phyloP scores from a whole-genome alignment of 768 basidiomycete species.

The Serendipita sp. region DNA sequence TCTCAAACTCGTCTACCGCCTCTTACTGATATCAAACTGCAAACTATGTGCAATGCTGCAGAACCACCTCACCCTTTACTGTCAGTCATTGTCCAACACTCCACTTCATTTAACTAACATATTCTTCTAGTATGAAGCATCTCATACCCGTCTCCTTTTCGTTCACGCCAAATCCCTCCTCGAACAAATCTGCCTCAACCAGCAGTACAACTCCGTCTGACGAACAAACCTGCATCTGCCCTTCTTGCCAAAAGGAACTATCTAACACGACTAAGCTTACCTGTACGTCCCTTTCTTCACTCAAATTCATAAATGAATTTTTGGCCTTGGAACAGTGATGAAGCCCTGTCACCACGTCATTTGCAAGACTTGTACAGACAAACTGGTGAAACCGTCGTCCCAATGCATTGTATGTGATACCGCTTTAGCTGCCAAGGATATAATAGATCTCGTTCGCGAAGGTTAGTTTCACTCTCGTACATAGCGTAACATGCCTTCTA shows the following conservation, averaged over 20 bases:
- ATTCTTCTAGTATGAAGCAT: slow-evolving; percentile 48
- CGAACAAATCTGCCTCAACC: neutral
- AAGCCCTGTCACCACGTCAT: slow-evolving; percentile 82
- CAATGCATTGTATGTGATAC: slow-evolving; percentile 82
- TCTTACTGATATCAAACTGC: slow-evolving; percentile 64
- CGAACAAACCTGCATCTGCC: slow-evolving; percentile 47
- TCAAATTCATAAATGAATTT: neutral
- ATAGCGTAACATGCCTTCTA: too few species aligned
- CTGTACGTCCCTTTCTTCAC: slow-evolving; percentile 27
- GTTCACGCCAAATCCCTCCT: slow-evolving; percentile 18
- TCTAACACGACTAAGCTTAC: slow-evolving; percentile 62
- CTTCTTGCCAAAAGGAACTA: slow-evolving; percentile 70
- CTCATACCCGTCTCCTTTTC: slow-evolving; percentile 71
- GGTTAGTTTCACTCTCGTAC: slow-evolving; percentile 28
- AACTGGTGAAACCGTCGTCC: slow-evolving; percentile 57
- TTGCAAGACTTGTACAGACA: slow-evolving; percentile 82
- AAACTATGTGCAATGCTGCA: slow-evolving; percentile 77
- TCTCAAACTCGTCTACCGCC: slow-evolving; percentile 19
- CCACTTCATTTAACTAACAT: neutral
- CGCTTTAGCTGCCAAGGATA: slow-evolving; percentile 44
- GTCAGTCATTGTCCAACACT: slow-evolving; percentile 30
- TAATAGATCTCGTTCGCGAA: slow-evolving; percentile 77
- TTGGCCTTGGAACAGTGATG: slow-evolving; percentile 33
- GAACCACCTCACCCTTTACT: slow-evolving; percentile 58
- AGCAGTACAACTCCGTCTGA: slow-evolving; percentile 17